Conservation (phyloP, 805 yeast species). For the Candida lessepsii region DNA sequence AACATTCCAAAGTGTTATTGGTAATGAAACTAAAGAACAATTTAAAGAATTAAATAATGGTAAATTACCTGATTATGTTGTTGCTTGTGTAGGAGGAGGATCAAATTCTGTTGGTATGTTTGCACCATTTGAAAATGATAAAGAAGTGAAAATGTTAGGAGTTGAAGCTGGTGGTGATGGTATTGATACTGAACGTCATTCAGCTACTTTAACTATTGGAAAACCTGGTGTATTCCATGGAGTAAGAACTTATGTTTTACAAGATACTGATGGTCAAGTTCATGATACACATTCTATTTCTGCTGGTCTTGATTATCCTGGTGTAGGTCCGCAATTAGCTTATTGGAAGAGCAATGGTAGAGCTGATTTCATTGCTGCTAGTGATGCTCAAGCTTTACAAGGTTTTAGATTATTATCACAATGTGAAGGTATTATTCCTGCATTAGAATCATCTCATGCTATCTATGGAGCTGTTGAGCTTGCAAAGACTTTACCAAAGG, state of each 20-base stretch:
- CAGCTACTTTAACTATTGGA: conserved; percentile 95
- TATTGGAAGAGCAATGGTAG: conserved; percentile 93
- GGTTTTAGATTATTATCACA: conserved; percentile 90
- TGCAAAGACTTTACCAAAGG: conserved; percentile 78
- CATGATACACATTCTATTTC: conserved; percentile 97
- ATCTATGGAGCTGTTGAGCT: conserved; percentile 84
- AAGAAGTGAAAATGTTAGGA: conserved; percentile 77
- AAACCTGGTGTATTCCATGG: conserved; percentile 98
- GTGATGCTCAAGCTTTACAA: conserved; percentile 90
- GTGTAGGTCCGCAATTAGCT: conserved; percentile 98
- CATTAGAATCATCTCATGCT: conserved; percentile 97
- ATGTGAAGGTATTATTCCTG: conserved; percentile 97
- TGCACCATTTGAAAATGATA: conserved; percentile 85
- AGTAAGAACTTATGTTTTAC: conserved; percentile 90
- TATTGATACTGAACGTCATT: conserved; percentile 79
- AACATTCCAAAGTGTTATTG: conserved; percentile 97
- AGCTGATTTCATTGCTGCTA: conserved; percentile 86
- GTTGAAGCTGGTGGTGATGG: conserved; percentile 99
- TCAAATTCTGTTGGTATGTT: conserved; percentile 96
- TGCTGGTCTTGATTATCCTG: conserved; percentile 98
- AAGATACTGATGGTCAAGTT: conserved; percentile 90
- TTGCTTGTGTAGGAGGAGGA: conserved; percentile 99
- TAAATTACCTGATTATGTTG: conserved; percentile 86
- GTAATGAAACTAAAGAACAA: conserved; percentile 90
- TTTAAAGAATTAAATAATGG: conserved; percentile 77